A percentile compares a stretch with the other conserved stretches of the same genome.
These are phyloP conservation scores for Claviceps capensis DNA, from an alignment of 2,329 filamentous ascomycete species.

Conservation along the genomic window DNA sequence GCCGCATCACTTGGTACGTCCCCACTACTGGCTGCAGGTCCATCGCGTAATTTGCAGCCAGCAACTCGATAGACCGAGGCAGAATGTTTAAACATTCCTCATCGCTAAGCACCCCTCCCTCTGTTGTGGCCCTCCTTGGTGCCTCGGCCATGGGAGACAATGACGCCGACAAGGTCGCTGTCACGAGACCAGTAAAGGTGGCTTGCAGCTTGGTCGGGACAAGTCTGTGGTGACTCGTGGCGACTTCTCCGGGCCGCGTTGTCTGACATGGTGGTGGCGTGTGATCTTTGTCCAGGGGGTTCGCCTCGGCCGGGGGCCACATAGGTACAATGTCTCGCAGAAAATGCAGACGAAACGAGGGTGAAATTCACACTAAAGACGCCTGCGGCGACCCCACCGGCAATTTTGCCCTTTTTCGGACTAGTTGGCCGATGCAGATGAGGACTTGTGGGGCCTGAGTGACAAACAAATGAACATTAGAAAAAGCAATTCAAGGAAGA, in stretches of 20 bases:
- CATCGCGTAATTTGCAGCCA: too few species aligned
- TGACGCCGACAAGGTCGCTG: not conserved
- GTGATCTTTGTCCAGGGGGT: constrained; percentile 23
- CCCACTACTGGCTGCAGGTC: too few species aligned
- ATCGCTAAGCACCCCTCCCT: too few species aligned
- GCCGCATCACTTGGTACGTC: too few species aligned
- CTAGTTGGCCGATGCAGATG: constrained; percentile 19
- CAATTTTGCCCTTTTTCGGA: constrained; percentile 57
- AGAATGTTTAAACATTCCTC: too few species aligned
- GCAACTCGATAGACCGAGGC: too few species aligned
- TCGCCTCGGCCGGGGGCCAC: constrained; percentile 28
- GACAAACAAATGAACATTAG: not conserved
- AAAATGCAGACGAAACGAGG: constrained; percentile 46
- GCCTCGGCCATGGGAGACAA: not conserved
- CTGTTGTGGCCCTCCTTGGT: not conserved
- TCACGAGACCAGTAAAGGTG: constrained; percentile 33
- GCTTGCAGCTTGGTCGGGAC: constrained; percentile 43
- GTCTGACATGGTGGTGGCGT: constrained; percentile 42
- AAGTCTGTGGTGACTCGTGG: constrained; percentile 11
- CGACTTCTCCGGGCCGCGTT: constrained; percentile 47
- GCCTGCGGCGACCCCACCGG: constrained; percentile 56
- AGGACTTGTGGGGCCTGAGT: too few species aligned
- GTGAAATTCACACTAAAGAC: constrained; percentile 37
- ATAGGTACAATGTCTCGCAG: constrained; percentile 40
- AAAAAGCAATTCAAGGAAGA: too few species aligned